Evolutionary conservation across 345 rosid genomes (phyloP).

Genomic region (Cardiospermum halicacabum): DNA sequence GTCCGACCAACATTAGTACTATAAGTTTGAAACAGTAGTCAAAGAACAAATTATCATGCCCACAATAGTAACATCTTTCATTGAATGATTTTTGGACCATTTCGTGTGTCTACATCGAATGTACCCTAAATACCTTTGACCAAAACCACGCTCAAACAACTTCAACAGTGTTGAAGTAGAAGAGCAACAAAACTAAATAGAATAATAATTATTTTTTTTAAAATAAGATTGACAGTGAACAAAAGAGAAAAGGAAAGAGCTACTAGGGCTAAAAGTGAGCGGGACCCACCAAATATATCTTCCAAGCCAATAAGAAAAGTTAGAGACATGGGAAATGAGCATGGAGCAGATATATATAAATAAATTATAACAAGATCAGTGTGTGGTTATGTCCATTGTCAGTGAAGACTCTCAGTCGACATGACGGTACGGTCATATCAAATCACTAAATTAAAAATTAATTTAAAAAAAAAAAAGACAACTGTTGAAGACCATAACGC

Average conservation of each 20-base stretch:
- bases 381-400: slow-evolving; percentile 40
- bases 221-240: background rate
- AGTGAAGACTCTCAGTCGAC: slow-evolving; percentile 20
- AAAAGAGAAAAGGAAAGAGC: background rate
- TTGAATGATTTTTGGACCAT: background rate
- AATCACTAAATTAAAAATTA: slow-evolving; percentile 19
- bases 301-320: background rate
- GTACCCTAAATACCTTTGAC: background rate
- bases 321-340: background rate
- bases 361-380: background rate
- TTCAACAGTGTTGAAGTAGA: no score
- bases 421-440: slow-evolving; percentile 27
- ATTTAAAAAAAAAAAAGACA: background rate
- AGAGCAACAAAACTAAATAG: no score
- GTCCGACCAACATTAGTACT: no score
- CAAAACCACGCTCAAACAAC: background rate
- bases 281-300: background rate
- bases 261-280: background rate
- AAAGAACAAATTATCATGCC: no score
- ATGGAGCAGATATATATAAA: background rate
- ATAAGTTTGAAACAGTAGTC: no score
- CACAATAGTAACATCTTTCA: no score
- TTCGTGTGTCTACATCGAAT: background rate
- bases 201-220: no score
- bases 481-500: background rate